Conservation (phyloP, 2,329 filamentous ascomycete genomes). For the Scytalidium sp. region DNA sequence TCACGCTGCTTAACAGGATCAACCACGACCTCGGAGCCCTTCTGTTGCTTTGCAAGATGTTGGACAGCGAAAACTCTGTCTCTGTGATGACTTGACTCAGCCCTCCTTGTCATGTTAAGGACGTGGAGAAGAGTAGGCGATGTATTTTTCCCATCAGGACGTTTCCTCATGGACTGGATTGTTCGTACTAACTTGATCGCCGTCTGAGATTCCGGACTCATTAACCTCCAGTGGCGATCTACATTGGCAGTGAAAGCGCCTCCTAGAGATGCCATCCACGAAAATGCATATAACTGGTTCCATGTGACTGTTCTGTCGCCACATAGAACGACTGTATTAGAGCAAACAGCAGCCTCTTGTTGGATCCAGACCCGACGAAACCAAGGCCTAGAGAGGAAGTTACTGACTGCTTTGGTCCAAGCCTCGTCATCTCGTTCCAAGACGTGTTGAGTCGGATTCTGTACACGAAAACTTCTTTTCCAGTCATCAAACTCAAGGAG, state of each 20-base stretch:
- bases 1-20: neutral
- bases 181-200: neutral
- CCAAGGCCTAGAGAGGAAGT: neutral
- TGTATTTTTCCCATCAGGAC: neutral
- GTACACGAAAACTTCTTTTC: neutral
- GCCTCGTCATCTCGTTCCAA: neutral
- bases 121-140: neutral
- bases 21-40: neutral
- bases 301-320: neutral
- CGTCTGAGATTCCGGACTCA: neutral
- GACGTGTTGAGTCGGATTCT: neutral
- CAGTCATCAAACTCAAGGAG: neutral
- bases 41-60: neutral
- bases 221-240: neutral
- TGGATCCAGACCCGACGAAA: slow-evolving; percentile 1
- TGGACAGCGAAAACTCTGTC: neutral
- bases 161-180: neutral
- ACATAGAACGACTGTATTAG: neutral
- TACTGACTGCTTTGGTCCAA: neutral
- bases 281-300: neutral
- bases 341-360: neutral
- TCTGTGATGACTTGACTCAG: neutral
- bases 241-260: neutral
- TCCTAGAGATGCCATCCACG: neutral
- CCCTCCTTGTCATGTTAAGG: neutral